Base-by-base conservation (phyloP, 139 green algal genomes). In the Chlorella sp. region DNA sequence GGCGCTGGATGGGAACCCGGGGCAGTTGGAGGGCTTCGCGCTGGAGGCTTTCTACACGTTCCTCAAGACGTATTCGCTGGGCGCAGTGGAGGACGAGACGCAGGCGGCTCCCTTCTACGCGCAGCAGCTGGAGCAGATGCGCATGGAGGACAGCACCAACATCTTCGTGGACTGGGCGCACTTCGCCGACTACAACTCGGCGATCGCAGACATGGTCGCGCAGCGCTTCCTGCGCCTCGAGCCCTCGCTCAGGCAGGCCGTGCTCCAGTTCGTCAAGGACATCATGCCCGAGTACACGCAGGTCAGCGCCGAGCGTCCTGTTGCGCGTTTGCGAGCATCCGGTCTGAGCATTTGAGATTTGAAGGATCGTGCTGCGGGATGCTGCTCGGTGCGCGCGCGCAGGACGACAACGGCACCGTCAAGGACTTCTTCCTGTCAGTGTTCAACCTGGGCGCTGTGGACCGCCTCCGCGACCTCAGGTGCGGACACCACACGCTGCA, bases 381-480 rank as follows among this genome's bases (percentile, higher is more conserved):
- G 4, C 29, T 69, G 10, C 31, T 49, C 5, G 29, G 10, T 20
- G 5, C 30, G 49, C 10, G n/a, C n/a, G n/a, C 31, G 31, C 85
- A 89, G 62, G 80, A 86, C 22, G 81, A 79, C 6, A 67, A 83
- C 24, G 31, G 80, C n/a, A 62, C 26, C 22, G 83, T 91, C 30
- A 93, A 91, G 76, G 91, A 97, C 76, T 97, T 95, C 74, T 96
- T 89, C 76, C 70, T 97, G 6, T 81, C 74, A 24, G 91, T 98
- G 73, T 90, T 85, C 70, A 92, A 92, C 80, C 72, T 95, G 62
- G 76, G 74, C 32, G 50, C 65, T 50, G 64, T 82, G 6, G 83
- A 87, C 36, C 70, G 64, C 42, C 82, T 94, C 35, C 69, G 88
- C 10, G 78, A 89, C 64, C 26, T 80, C 5, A 71, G 67, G 67